These are phyloP conservation scores for Carallia brachiata DNA, from an alignment of 345 rosid species.

Conservation along the genomic window DNA sequence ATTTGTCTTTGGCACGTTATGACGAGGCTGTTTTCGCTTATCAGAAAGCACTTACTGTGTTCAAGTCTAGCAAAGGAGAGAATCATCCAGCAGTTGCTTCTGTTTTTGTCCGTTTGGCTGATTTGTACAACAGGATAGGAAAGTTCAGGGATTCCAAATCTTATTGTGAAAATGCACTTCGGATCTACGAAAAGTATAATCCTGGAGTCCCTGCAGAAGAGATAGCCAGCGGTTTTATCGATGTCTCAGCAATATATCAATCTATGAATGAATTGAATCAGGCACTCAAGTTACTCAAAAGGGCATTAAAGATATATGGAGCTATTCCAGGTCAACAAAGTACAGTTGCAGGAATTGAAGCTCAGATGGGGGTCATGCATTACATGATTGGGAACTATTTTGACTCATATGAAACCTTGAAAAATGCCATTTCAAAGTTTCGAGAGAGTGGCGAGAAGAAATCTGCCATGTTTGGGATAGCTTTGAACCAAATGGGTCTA, in stretches of 20 bases:
- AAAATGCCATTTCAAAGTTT: constrained; percentile 61
- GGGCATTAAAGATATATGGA: constrained; percentile 58
- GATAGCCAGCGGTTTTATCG: constrained; percentile 76
- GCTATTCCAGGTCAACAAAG: constrained; percentile 69
- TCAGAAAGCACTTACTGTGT: constrained; percentile 78
- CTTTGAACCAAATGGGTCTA: constrained; percentile 90
- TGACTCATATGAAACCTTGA: constrained; percentile 66
- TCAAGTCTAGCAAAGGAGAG: constrained; percentile 78
- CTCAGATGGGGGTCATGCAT: constrained; percentile 87
- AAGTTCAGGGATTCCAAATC: constrained; percentile 76
- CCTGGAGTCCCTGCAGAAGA: constrained; percentile 64
- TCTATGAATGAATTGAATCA: constrained; percentile 70
- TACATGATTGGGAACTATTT: constrained; percentile 77
- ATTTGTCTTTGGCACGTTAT: constrained; percentile 73
- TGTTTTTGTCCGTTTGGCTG: constrained; percentile 83
- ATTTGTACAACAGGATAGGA: constrained; percentile 74
- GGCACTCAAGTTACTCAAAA: constrained; percentile 62
- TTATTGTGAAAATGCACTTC: constrained; percentile 75
- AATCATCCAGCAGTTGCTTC: constrained; percentile 78
- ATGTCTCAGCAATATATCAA: constrained; percentile 79
- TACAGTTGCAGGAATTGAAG: constrained; percentile 83
- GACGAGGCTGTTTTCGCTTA: constrained; percentile 87
- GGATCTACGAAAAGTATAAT: constrained; percentile 56
- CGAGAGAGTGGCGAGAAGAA: constrained; percentile 77
- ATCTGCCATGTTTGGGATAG: constrained; percentile 72